Percentiles rank a stretch among this genome's conserved stretches.
These are phyloP conservation scores for Salvia rosmarinus DNA, from an alignment of 257 asterid species.

Conservation along the genomic window DNA sequence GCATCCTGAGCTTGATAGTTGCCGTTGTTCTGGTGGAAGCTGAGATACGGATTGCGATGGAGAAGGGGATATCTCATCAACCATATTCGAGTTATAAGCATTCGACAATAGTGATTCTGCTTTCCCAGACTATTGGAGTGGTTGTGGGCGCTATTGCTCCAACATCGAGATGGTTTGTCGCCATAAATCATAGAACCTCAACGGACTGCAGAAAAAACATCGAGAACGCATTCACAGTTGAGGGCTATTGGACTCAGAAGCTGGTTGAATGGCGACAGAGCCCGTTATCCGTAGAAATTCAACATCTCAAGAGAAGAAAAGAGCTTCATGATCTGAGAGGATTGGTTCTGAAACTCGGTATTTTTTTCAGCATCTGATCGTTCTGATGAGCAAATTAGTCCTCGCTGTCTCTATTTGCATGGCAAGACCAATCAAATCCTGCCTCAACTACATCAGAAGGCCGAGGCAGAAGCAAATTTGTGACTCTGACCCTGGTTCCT, in stretches of 20 bases:
- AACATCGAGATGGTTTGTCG: conserved; percentile 38
- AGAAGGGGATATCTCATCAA: not conserved
- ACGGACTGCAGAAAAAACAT: conserved; percentile 13
- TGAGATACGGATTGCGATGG: conserved; percentile 24
- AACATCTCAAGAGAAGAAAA: conserved; percentile 45
- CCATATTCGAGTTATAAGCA: conserved; percentile 38
- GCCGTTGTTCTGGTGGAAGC: conserved; percentile 39
- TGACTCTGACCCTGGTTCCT: not conserved
- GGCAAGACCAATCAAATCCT: conserved; percentile 24
- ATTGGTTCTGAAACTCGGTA: conserved; percentile 34
- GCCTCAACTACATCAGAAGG: conserved; percentile 23
- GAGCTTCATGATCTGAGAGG: conserved; percentile 35
- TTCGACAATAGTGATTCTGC: conserved; percentile 38
- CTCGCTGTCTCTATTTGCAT: conserved; percentile 35
- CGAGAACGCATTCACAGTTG: conserved; percentile 27
- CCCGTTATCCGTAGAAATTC: conserved; percentile 35
- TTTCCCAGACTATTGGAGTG: conserved; percentile 43
- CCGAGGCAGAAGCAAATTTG: conserved; percentile 33
- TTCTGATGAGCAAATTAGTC: conserved; percentile 39
- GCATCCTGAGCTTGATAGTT: conserved; percentile 37
- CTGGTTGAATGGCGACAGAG: conserved; percentile 52
- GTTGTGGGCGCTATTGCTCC: conserved; percentile 47
- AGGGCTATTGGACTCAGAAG: conserved; percentile 47
- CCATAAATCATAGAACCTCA: conserved; percentile 26
- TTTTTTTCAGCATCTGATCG: conserved; percentile 42